phyloP scores from a whole-genome alignment of 73 alveolate species.

The Uronychia binucleata region DNA sequence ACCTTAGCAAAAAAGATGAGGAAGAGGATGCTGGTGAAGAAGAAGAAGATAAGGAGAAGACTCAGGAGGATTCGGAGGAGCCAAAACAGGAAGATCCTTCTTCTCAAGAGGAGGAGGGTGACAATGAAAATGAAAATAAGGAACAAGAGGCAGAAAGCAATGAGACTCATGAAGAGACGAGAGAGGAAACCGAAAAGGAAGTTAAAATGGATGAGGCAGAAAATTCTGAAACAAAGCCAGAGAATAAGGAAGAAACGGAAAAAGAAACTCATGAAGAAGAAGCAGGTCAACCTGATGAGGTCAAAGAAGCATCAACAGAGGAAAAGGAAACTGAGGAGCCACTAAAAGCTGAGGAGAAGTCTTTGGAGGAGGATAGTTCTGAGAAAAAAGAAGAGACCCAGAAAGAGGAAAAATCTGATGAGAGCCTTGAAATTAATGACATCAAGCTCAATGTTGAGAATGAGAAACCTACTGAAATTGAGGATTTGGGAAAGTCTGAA shows the following conservation, averaged over 20 bases:
- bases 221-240: background rate
- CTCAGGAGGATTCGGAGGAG: background rate
- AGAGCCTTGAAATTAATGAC: too few relatives aligned
- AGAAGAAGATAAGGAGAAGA: background rate
- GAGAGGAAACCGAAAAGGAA: background rate
- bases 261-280: background rate
- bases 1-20: background rate
- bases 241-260: background rate
- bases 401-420: background rate
- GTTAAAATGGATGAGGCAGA: background rate
- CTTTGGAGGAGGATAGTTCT: background rate
- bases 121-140: background rate
- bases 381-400: background rate
- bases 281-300: background rate
- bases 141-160: background rate
- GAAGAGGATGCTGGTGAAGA: background rate
- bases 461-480: too few relatives aligned
- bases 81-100: background rate
- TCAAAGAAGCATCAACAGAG: background rate
- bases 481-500: too few relatives aligned
- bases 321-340: background rate
- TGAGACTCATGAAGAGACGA: background rate
- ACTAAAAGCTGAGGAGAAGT: background rate
- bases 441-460: too few relatives aligned
- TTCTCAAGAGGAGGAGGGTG: background rate